These are phyloP conservation scores for Barnettozyma salicaria DNA, from an alignment of 805 yeast species.

Conservation along the genomic window DNA sequence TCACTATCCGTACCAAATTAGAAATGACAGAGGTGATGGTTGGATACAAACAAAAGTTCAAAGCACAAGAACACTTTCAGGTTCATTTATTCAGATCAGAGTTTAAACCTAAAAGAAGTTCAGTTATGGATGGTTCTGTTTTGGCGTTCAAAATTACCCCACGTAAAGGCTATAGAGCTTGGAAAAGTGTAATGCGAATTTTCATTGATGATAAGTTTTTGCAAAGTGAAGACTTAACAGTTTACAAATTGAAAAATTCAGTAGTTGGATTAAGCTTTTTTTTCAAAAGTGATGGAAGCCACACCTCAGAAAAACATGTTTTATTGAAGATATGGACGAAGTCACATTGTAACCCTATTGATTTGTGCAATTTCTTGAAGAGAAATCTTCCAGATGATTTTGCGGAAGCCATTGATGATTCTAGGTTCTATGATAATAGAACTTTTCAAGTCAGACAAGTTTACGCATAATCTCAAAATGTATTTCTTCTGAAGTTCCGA, in stretches of 20 bases:
- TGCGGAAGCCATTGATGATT: not conserved
- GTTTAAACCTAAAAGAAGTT: not conserved
- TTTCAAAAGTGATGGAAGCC: not conserved
- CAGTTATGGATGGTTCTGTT: not conserved
- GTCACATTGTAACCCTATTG: not conserved
- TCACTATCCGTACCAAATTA: slow-evolving; percentile 4
- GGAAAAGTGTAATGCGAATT: slow-evolving; percentile 4
- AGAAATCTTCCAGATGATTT: slow-evolving; percentile 1
- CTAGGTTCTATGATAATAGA: slow-evolving; percentile 3
- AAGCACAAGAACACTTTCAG: not conserved
- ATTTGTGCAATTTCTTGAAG: slow-evolving; percentile 3
- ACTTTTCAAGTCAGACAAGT: not conserved
- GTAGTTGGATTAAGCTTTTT: slow-evolving; percentile 8
- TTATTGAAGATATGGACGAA: slow-evolving; percentile 3
- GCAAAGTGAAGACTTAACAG: slow-evolving; percentile 6
- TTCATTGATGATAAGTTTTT: slow-evolving; percentile 8
- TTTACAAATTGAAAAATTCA: slow-evolving; percentile 3
- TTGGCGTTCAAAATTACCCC: slow-evolving; percentile 1
- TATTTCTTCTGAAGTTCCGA: slow-evolving; percentile 3
- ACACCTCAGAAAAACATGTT: not conserved
- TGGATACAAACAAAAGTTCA: not conserved
- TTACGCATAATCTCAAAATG: not conserved
- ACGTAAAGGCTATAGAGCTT: slow-evolving; percentile 1
- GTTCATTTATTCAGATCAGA: slow-evolving; percentile 8
- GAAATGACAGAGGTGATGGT: slow-evolving; percentile 5